A percentile compares a stretch with the other conserved stretches of the same genome.
Evolutionary conservation across 306 rosid species (phyloP).

Genomic region (cucumber (Cucumis sativus)): DNA sequence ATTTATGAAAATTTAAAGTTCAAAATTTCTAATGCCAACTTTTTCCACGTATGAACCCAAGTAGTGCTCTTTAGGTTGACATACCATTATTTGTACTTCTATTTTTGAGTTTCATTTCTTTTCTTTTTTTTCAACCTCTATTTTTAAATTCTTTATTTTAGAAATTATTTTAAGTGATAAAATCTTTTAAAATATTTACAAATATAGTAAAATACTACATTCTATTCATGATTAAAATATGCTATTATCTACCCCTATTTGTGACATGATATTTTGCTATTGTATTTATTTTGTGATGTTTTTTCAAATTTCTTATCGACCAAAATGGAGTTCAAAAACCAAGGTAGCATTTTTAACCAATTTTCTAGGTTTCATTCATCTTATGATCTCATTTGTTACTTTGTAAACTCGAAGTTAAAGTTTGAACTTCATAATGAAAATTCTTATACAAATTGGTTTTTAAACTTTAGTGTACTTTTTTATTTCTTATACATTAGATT

Average conservation of each 20-base stretch:
- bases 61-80: background rate
- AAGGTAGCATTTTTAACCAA: background rate
- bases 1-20: background rate
- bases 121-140: too few relatives aligned
- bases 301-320: too few relatives aligned
- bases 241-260: too few relatives aligned
- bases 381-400: background rate
- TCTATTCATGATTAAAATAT: too few relatives aligned
- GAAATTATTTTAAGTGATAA: too few relatives aligned
- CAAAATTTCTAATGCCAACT: background rate
- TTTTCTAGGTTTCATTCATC: background rate
- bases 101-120: too few relatives aligned
- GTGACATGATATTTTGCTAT: too few relatives aligned
- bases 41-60: background rate
- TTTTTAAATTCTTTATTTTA: too few relatives aligned
- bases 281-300: too few relatives aligned
- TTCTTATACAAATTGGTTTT: background rate
- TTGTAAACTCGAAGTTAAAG: background rate
- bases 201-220: too few relatives aligned
- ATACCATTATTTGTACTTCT: too few relatives aligned
- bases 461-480: background rate
- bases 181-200: too few relatives aligned
- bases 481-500: background rate
- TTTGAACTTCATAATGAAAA: background rate
- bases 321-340: background rate